Percentiles rank a stretch among this genome's conserved stretches.
Conservation (phyloP, 164 flowering plant genomes). For the Stephania japonica region DNA sequence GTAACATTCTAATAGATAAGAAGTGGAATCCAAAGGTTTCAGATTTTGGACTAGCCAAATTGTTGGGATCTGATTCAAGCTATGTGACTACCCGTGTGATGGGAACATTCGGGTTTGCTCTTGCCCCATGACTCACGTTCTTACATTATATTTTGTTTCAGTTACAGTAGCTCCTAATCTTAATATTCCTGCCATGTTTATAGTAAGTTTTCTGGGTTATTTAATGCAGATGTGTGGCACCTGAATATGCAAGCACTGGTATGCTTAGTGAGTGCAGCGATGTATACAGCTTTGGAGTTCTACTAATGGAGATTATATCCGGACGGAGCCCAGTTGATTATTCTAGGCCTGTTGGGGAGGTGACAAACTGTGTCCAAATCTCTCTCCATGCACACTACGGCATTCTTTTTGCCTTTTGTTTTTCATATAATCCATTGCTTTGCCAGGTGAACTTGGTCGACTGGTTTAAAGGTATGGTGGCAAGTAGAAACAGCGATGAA, state of each 20-base stretch:
- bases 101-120: conserved; percentile 87
- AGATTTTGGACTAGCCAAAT: conserved; percentile 91
- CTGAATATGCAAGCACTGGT: conserved; percentile 95
- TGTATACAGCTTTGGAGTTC: conserved; percentile 85
- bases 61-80: conserved; percentile 68
- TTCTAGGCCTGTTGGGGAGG: conserved; percentile 76
- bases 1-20: conserved; percentile 77
- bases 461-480: conserved; percentile 85
- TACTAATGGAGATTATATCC: conserved; percentile 85
- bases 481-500: conserved; percentile 64
- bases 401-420: background rate
- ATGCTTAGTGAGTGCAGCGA: conserved; percentile 87
- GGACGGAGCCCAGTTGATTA: conserved; percentile 88
- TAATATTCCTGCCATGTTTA: background rate
- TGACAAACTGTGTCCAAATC: conserved; percentile 14
- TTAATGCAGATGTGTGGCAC: conserved; percentile 72
- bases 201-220: background rate
- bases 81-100: conserved; percentile 87
- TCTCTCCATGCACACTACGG: background rate
- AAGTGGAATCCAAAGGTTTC: conserved; percentile 83
- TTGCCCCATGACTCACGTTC: conserved; percentile 9
- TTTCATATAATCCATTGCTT: conserved; percentile 6
- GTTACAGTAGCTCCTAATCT: background rate
- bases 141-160: background rate
- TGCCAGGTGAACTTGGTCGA: conserved; percentile 81